These are phyloP conservation scores for Macrotyloma uniflorum DNA, from an alignment of 306 rosid species.

Conservation along the genomic window DNA sequence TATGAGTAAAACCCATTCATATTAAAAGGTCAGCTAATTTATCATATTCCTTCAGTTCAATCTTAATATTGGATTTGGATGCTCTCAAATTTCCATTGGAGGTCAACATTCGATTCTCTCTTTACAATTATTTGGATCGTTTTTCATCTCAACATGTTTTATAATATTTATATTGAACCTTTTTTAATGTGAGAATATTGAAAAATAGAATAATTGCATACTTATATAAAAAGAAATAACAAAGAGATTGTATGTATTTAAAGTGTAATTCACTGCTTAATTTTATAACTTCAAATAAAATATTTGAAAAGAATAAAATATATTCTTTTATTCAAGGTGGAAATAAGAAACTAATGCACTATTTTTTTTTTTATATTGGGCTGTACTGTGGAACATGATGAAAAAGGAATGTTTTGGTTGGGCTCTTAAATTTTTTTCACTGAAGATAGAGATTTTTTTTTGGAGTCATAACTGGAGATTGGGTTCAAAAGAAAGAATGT, in stretches of 20 bases:
- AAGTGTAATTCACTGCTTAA: neutral
- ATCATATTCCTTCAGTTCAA: neutral
- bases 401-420: neutral
- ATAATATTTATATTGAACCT: too few species aligned
- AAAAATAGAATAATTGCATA: neutral
- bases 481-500: neutral
- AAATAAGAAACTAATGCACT: neutral
- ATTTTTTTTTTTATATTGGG: neutral
- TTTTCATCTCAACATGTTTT: too few species aligned
- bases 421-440: too few species aligned
- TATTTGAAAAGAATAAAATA: neutral
- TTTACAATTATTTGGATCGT: too few species aligned
- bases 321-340: neutral
- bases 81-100: too few species aligned
- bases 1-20: neutral
- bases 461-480: neutral
- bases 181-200: neutral
- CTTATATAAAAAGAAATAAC: neutral
- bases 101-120: neutral
- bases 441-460: too few species aligned
- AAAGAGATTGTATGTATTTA: neutral
- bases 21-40: conserved; percentile 13
- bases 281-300: too few species aligned
- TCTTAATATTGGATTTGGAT: neutral
- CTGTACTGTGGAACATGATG: conserved; percentile 10